Base-by-base conservation (phyloP, 306 rosid genomes). In the Dryas octopetala region DNA sequence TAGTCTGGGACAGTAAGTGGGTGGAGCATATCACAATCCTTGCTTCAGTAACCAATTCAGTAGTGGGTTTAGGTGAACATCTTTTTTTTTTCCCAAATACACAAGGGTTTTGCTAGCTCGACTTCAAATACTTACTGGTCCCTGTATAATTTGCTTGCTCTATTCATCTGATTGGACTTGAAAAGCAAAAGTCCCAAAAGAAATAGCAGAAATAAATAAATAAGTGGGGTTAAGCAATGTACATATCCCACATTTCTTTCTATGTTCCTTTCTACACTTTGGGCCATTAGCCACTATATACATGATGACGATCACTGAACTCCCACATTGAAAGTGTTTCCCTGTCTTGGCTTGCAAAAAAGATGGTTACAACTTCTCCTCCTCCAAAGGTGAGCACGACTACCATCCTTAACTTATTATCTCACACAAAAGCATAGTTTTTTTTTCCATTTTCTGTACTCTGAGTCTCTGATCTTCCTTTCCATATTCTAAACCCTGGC, bases 291-390 rank as follows among this genome's bases (percentile, higher is more conserved):
- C 86, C 79, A 58, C 86, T 83, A 79, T 75, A 83, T 83, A 82
- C 49, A 71, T 77, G 64, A 57, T 69, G 70, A 72, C n/a, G 72
- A 77, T 68, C 75, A 65, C 70, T 57, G 60, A 55, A 66, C 73
- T 62, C 74, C 70, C 68, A 58, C 74, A 76, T 48, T 68, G 83
- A 78, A 77, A 75, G 61, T 23, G 47, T 64, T 43, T 41, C 80
- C 68, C 66, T 32, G 72, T 76, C 76, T 46, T 49, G 38, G 38
- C 16, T 49, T 43, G 64, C 66, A 48, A 16, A 17, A 65, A 81
- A 72, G 64, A 85, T 93, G 97, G 87, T 83, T 46, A 77, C 92
- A 75, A 62, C 85, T 85, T 84, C 96, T 79, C 82, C 86, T 69
- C 87, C 85, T 82, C 73, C 88, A 13, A 88, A 86, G 88, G 91